Evolutionary conservation across 257 asterid genomes (phyloP).

Genomic region (Capsicum pubescens): DNA sequence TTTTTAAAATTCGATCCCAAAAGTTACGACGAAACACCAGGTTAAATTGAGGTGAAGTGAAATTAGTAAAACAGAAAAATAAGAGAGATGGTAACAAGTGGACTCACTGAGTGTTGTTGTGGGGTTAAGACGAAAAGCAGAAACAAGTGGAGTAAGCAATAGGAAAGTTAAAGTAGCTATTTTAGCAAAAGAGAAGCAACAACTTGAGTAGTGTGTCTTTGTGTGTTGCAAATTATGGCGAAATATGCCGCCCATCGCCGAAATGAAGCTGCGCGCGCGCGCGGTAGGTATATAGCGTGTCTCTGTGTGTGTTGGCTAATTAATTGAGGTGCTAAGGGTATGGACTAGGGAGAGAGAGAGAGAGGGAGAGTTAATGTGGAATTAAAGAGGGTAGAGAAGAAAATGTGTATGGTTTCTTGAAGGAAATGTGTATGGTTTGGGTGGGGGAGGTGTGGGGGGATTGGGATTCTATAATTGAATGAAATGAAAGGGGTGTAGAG

Average conservation of each 20-base stretch:
- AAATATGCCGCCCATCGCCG: neutral
- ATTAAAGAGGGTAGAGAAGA: neutral
- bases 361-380: neutral
- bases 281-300: neutral
- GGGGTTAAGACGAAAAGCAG: slow-evolving; percentile 17
- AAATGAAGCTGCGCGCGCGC: neutral
- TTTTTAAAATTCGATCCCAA: neutral
- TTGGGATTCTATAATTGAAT: slow-evolving; percentile 27
- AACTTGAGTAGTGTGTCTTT: neutral
- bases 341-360: neutral
- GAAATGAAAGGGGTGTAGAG: neutral
- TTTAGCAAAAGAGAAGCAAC: slow-evolving; percentile 11
- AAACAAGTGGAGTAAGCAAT: slow-evolving; percentile 24
- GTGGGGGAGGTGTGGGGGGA: neutral
- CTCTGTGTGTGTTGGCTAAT: neutral
- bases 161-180: slow-evolving; percentile 25
- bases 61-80: too few species aligned
- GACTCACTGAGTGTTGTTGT: neutral
- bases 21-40: neutral
- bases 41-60: too few species aligned
- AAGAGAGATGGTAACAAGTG: neutral
- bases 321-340: neutral
- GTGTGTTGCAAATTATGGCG: neutral
- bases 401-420: neutral
- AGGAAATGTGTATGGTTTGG: neutral